Evolutionary conservation across 306 rosid species (phyloP), one percentile per base, ranked within the genome.

Genomic region (Acacia crassicarpa): DNA sequence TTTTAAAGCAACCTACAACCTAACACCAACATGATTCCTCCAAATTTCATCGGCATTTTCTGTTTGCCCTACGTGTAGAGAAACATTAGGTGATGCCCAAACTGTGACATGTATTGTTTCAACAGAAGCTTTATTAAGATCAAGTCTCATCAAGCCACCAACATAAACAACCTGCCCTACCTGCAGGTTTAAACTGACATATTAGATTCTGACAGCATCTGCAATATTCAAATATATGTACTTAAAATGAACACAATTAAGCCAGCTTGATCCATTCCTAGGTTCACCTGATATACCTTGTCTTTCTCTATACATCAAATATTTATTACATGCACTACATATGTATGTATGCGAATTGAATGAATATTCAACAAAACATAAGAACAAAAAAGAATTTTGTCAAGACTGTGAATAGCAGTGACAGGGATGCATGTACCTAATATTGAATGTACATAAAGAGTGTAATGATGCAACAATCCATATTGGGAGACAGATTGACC

Each of bases 11-110:
- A 93, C 97, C 97, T 93, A 95, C 88, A 95, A 80, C 81, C 97
- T 87, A 78, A 90, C 53, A 30, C 98, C 98, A 41, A 88, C 86
- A 69, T 95, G 98, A 81, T 95, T 91, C 74, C 82, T 88, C 94
- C 91, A 91, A 79, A 94, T 89, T 81, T 95, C 98, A 27, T 93
- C 92, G 35, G 98, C 97, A 80, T 93, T 95, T 91, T 95, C 98
- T 27, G 80, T 84, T 91, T 93, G 93, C 40, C 97, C 98, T 90
- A 93, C 83, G 89, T 93, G 98, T 49, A 95, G 82, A 81, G 98
- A 95, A 82, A 91, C 81, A 86, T 89, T 91, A 67, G 95, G 86
- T 15, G 98, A 93, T 71, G 92, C 94, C 98, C 98, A 95, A 85
- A 93, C 76, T 10, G 98, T 88, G 74, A 90, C 89, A 82, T 95